These are phyloP conservation scores for Torulaspora indica DNA, from an alignment of 805 yeast genomes.

Conservation along the genomic window DNA sequence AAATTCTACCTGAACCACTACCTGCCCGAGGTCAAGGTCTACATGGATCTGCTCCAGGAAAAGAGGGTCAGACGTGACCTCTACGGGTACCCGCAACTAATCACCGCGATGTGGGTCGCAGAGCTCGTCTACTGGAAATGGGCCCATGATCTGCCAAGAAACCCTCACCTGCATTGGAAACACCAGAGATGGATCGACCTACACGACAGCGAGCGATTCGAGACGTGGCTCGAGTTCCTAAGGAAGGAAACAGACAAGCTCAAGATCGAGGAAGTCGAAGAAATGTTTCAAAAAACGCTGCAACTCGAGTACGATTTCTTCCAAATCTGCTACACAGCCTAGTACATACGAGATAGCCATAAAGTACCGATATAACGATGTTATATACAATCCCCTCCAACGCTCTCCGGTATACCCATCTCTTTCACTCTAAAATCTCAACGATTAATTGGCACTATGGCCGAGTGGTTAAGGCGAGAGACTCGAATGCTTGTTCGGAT, in stretches of 20 bases:
- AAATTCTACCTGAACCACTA: constrained; percentile 13
- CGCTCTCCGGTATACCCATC: background rate
- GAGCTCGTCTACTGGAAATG: constrained; percentile 50
- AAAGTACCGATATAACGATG: too few species aligned
- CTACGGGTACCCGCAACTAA: constrained; percentile 38
- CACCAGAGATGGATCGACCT: constrained; percentile 49
- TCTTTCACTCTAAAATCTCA: background rate
- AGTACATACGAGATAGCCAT: background rate
- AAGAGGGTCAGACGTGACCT: constrained; percentile 26
- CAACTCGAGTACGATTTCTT: constrained; percentile 45
- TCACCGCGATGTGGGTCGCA: constrained; percentile 44
- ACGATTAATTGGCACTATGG: constrained; percentile 46
- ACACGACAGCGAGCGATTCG: constrained; percentile 48
- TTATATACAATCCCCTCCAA: background rate
- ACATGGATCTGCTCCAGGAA: constrained; percentile 36
- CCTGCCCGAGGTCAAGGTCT: constrained; percentile 38
- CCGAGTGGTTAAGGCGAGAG: constrained; percentile 78
- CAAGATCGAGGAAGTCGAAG: constrained; percentile 31
- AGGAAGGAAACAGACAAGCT: constrained; percentile 40
- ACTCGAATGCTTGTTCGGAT: constrained; percentile 48
- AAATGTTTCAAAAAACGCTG: constrained; percentile 36
- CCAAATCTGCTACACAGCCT: constrained; percentile 42
- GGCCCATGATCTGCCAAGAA: constrained; percentile 41
- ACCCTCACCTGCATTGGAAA: constrained; percentile 40
- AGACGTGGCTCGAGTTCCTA: constrained; percentile 46